Evolutionary conservation across 331 rosid genomes (phyloP).

Genomic region (Dryas integrifolia): DNA sequence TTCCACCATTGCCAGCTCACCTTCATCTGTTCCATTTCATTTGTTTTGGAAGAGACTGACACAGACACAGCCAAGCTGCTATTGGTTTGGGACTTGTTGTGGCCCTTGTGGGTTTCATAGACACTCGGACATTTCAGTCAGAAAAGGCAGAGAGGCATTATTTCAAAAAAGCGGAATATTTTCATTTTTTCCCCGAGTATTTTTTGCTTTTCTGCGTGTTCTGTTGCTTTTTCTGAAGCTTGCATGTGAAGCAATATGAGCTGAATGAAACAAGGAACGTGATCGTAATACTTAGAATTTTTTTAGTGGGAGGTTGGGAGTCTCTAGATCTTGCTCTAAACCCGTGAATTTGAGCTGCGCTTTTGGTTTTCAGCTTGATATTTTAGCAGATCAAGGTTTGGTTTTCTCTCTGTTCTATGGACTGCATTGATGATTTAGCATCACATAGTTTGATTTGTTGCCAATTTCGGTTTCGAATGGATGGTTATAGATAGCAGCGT

Average conservation of each 20-base stretch:
- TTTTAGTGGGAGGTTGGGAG: slow-evolving; percentile 13
- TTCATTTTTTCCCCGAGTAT: slow-evolving; percentile 22
- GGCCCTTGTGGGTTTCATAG: slow-evolving; percentile 25
- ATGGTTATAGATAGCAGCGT: slow-evolving; percentile 40
- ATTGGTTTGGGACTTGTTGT: slow-evolving; percentile 13
- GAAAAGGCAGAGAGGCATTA: slow-evolving; percentile 27
- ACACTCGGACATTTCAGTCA: slow-evolving; percentile 21
- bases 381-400: slow-evolving; percentile 41
- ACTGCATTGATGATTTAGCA: slow-evolving; percentile 48
- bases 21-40: slow-evolving; percentile 1
- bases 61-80: neutral
- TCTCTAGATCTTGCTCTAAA: slow-evolving; percentile 29
- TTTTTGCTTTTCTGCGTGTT: slow-evolving; percentile 25
- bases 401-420: slow-evolving; percentile 36
- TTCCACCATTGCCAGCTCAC: slow-evolving; percentile 21
- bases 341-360: slow-evolving; percentile 46
- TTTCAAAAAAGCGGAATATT: slow-evolving; percentile 44
- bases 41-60: neutral
- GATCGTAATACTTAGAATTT: slow-evolving; percentile 30
- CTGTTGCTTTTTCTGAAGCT: slow-evolving; percentile 52
- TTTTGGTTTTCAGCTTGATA: slow-evolving; percentile 12
- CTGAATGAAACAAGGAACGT: slow-evolving; percentile 38
- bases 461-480: slow-evolving; percentile 23
- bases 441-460: slow-evolving; percentile 22
- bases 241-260: slow-evolving; percentile 77